A percentile compares a stretch with the other conserved stretches of the same genome.
phyloP scores from a whole-genome alignment of 2,329 filamentous ascomycete genomes.

The Pyrenochaeta sp. region DNA sequence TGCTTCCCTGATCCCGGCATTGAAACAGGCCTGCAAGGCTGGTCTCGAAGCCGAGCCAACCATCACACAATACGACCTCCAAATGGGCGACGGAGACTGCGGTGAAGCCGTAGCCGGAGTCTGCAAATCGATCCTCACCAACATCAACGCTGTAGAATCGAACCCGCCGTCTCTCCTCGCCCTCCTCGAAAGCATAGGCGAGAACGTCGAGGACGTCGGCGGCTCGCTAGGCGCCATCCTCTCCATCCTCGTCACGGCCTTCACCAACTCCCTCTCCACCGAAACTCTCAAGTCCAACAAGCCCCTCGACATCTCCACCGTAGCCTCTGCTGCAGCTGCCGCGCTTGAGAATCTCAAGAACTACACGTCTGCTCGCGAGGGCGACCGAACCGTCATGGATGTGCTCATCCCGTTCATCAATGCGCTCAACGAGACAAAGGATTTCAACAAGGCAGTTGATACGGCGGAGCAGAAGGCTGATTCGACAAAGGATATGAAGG shows the following conservation, averaged over 20 bases:
- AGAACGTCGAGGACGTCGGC: conserved; percentile 73
- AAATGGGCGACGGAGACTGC: conserved; percentile 91
- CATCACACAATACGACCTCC: conserved; percentile 74
- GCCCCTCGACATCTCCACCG: conserved; percentile 44
- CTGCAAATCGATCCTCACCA: conserved; percentile 65
- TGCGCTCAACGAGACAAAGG: conserved; percentile 67
- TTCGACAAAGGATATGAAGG: conserved; percentile 86
- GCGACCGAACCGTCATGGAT: conserved; percentile 90
- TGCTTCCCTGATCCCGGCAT: conserved; percentile 47
- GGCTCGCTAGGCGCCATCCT: conserved; percentile 77
- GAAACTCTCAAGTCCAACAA: conserved; percentile 30
- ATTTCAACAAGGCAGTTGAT: conserved; percentile 73
- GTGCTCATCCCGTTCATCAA: conserved; percentile 87
- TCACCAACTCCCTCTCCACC: conserved; percentile 57
- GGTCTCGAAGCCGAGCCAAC: conserved; percentile 67
- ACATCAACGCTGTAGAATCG: conserved; percentile 62
- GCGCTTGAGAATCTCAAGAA: conserved; percentile 56
- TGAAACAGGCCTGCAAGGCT: conserved; percentile 53
- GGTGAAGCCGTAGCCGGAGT: conserved; percentile 70
- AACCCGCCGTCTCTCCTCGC: conserved; percentile 60
- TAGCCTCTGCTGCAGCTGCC: conserved; percentile 53
- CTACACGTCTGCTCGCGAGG: conserved; percentile 87
- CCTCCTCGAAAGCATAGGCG: conserved; percentile 66
- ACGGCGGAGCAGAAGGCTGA: conserved; percentile 79
- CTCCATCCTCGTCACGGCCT: conserved; percentile 87